phyloP scores from a whole-genome alignment of 139 green algal species.

The Chlamydomonas sp. region DNA sequence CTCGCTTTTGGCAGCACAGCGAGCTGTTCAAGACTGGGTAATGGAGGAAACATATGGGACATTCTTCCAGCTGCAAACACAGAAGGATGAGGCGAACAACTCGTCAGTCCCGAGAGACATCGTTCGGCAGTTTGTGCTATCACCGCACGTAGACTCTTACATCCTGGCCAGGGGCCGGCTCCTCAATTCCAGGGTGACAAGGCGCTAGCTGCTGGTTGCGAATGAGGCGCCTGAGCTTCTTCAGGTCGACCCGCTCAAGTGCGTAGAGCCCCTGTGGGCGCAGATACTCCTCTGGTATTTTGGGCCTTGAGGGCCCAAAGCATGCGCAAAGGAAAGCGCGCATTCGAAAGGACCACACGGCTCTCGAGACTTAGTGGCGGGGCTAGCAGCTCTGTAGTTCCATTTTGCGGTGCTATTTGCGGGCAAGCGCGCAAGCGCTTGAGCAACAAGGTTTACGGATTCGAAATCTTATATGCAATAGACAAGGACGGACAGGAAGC shows the following conservation, averaged over 20 bases:
- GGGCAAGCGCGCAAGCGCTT: too few relatives aligned
- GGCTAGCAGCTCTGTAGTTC: too few relatives aligned
- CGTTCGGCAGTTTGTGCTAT: not conserved
- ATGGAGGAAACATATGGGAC: constrained; percentile 73
- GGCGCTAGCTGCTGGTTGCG: constrained; percentile 49
- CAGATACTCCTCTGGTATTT: constrained; percentile 35
- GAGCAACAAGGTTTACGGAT: too few relatives aligned
- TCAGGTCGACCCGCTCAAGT: constrained; percentile 47
- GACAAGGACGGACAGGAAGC: too few relatives aligned
- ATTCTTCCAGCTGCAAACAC: constrained; percentile 59
- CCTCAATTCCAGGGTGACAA: constrained; percentile 48
- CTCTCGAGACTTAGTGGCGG: too few relatives aligned
- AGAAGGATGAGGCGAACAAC: not conserved
- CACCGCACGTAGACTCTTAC: not conserved
- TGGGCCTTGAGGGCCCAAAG: constrained; percentile 3
- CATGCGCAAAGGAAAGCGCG: constrained; percentile 5
- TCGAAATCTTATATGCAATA: too few relatives aligned
- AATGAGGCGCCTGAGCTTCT: constrained; percentile 47
- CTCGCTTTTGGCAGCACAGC: constrained; percentile 62
- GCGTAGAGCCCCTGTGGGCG: constrained; percentile 29
- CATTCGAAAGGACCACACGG: not conserved
- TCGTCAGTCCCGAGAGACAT: not conserved
- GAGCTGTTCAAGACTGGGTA: constrained; percentile 72
- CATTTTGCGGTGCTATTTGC: too few relatives aligned
- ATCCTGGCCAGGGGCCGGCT: constrained; percentile 10